Evolutionary conservation across 108 stramenopile genomes (phyloP), one percentile per base, ranked within the genome.

Genomic region (Licmophora abbreviata): DNA sequence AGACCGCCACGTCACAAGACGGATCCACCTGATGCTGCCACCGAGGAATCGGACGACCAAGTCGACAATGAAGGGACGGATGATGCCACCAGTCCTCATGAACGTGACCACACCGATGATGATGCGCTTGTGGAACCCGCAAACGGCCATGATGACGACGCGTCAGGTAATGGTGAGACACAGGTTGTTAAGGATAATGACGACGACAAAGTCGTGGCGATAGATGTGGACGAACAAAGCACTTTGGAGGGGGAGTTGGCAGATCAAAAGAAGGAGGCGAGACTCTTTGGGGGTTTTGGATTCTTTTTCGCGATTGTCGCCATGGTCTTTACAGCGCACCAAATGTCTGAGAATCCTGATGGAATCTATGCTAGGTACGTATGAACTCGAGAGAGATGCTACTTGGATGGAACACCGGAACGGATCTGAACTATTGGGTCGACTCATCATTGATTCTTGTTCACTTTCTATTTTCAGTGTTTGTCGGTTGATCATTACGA

Each of bases 321-420:
- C 26, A 76, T 81, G 80, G 64, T 85, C 20, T 81, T 73, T 43
- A 79, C 84, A 1, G 84, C 84, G 0, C 74, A 82, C 65, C 84
- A 85, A 68, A 76, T 85, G 80, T 79, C 79, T 17, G 84, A 85
- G 48, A 85, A 85, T 66, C 84, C 84, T 15, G 84, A 85, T 61
- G 84, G 84, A 17, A 64, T 85, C 44, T 81, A 71, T 58, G 80
- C 84, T 10, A 82, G n/a, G 69, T 63, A 68, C 50, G 30, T 60
- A 44, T 33, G 15, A 10, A 34, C 9, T 41, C 37, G 28, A 32
- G 25, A 1, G 23, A 20, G 14, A 24, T 33, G 1, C 40, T 17
- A 18, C 21, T 3, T 54, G 32, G 43, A 17, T 9, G 20, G 9
- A 8, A 15, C 9, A n/a, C 20, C 20, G 43, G 15, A 44, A 10